A percentile compares a stretch with the other conserved stretches of the same genome.
These are phyloP conservation scores for Monsonia emarginata DNA, from an alignment of 441 rosid genomes.

Conservation along the genomic window DNA sequence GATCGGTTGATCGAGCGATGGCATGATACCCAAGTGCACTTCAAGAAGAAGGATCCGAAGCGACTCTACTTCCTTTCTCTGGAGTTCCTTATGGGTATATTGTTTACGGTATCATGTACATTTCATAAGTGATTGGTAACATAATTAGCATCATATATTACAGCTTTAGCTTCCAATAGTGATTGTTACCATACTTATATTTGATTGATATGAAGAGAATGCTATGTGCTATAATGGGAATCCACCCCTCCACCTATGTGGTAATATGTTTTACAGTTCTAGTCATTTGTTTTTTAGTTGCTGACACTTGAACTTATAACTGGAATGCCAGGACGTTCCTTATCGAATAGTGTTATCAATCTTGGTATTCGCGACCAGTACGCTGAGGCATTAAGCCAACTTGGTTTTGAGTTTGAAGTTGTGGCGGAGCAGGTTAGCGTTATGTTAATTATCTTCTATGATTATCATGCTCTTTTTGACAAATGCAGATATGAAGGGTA, in stretches of 20 bases:
- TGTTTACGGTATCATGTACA: background rate
- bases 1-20: constrained; percentile 44
- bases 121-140: background rate
- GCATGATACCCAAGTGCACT: constrained; percentile 41
- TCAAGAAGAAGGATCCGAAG: constrained; percentile 41
- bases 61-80: constrained; percentile 43
- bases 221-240: background rate
- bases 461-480: background rate
- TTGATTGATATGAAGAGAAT: background rate
- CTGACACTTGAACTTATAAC: constrained; percentile 6
- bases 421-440: constrained; percentile 44
- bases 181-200: background rate
- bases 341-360: constrained; percentile 43
- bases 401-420: constrained; percentile 49
- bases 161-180: background rate
- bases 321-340: constrained; percentile 34
- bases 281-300: background rate
- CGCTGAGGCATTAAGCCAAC: constrained; percentile 39
- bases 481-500: background rate
- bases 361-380: constrained; percentile 41
- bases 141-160: background rate
- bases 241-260: background rate
- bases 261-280: constrained; percentile 1
- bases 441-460: constrained; percentile 1
- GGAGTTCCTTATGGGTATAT: constrained; percentile 53